Conservation (phyloP, 352 stramenopile species). For the Phytophthora sp. region DNA sequence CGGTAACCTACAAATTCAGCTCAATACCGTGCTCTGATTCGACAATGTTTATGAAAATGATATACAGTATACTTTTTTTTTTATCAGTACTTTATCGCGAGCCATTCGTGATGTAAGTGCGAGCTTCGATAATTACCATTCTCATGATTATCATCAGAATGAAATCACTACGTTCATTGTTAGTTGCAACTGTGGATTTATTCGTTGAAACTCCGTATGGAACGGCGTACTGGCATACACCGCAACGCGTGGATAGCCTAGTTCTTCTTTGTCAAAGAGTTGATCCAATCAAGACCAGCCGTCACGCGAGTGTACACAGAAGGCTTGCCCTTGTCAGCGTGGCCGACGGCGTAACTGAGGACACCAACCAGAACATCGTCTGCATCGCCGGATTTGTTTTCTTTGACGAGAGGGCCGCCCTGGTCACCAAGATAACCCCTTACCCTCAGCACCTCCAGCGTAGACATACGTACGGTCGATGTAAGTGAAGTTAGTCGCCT, state of each 20-base stretch:
- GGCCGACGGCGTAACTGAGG: constrained; percentile 10
- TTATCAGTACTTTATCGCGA: no score
- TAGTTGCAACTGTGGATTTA: no score
- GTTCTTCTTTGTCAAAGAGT: background rate
- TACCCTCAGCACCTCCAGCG: constrained; percentile 15
- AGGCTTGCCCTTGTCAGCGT: constrained; percentile 9
- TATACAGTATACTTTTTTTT: no score
- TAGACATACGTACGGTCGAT: constrained; percentile 23
- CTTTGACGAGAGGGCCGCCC: constrained; percentile 24
- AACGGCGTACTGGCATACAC: no score
- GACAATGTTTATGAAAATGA: no score
- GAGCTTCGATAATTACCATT: no score
- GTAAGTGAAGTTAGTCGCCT: background rate
- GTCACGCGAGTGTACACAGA: constrained; percentile 33
- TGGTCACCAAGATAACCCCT: constrained; percentile 10
- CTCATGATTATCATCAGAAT: no score
- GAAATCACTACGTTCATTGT: no score
- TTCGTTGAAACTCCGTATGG: no score
- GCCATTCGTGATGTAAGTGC: no score
- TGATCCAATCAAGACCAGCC: constrained; percentile 21
- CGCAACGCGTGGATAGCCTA: background rate
- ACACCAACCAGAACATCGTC: constrained; percentile 17
- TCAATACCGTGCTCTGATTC: no score
- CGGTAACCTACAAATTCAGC: no score
- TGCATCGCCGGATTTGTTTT: constrained; percentile 1